Evolutionary conservation across 192 early-diverging fungal species (phyloP), one percentile per base, ranked within the genome.

Genomic region (Coemansia sp.): DNA sequence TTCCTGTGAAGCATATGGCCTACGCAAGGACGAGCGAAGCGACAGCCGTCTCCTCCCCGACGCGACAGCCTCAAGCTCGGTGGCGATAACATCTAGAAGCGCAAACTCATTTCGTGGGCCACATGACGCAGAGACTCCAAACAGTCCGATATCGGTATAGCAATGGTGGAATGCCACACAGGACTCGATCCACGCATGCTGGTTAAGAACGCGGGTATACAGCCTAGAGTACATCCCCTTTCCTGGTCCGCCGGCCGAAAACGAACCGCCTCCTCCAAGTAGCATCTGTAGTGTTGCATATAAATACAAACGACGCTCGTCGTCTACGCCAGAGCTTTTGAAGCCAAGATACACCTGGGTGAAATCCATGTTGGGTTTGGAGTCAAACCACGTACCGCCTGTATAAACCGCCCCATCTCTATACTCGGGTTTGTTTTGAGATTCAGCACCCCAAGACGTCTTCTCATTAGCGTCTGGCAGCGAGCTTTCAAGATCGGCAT

Each of bases 171-270:
- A 91, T 15, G 89, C 88, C 79, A 93, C 87, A 80, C 97, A 99
- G 10, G 87, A 91, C 71, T 99, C 97, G 17, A 99, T 88, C 93
- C 93, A 99, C 60, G 89, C 86, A 74, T 93, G 88, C 65, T 93
- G 91, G 73, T 97, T 97, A 35, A 99, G 83, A 3, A 99, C 95
- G 42, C 93, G 90, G 13, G 92, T 96, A 73, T 95, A 99, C 34
- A 99, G 85, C 5, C 95, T 87, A 46, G 95, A 96, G 85, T 99
- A 95, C 95, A 99, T 97, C 58, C 97, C 97, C 81, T 99, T 97
- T 4, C 96, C 95, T 1, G 97, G 97, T 9, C 97, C 97, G 62
- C 97, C 97, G 0, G 97, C 97, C 13, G 91, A 93, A 72, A 99
- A 99, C 1, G 92, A 93, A 6, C 94, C 93, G 43, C 97, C 97